phyloP scores from a whole-genome alignment of 2,329 filamentous ascomycete species.

The Plectosphaerella sp. region DNA sequence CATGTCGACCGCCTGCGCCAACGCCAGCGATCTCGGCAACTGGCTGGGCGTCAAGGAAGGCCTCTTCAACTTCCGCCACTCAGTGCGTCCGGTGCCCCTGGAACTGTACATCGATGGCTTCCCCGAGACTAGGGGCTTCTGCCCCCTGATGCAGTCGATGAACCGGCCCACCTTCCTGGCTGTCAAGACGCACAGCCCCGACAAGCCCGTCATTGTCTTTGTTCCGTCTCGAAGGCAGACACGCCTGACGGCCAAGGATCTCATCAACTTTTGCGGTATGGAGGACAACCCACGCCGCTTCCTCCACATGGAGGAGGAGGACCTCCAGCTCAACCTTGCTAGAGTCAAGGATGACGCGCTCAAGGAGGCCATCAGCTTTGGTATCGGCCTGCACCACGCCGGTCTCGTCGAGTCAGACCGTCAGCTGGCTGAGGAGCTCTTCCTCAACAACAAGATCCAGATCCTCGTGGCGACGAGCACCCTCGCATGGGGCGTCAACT shows the following conservation, averaged over 20 bases:
- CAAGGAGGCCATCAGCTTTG: constrained; percentile 92
- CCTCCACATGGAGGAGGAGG: constrained; percentile 90
- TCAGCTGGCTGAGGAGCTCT: constrained; percentile 87
- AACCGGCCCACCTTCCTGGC: constrained; percentile 94
- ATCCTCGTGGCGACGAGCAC: constrained; percentile 95
- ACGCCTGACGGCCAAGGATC: constrained; percentile 86
- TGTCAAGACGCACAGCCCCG: constrained; percentile 92
- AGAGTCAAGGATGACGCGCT: constrained; percentile 91
- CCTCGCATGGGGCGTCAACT: constrained; percentile 95
- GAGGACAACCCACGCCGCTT: constrained; percentile 95
- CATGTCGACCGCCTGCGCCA: constrained; percentile 99
- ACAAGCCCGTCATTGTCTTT: constrained; percentile 97
- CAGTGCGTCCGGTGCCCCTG: constrained; percentile 89
- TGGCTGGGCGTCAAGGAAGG: constrained; percentile 97
- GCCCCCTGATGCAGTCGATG: constrained; percentile 98
- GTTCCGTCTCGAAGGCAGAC: constrained; percentile 95
- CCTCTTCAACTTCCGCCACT: constrained; percentile 95
- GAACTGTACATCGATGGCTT: constrained; percentile 98
- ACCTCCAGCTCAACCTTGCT: constrained; percentile 80
- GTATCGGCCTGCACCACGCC: constrained; percentile 94
- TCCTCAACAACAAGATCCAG: constrained; percentile 96
- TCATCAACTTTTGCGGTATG: constrained; percentile 98
- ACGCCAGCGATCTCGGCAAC: constrained; percentile 88
- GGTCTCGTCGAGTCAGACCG: constrained; percentile 94
- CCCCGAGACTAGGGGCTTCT: constrained; percentile 91